Base-by-base conservation (phyloP, 2,329 filamentous ascomycete genomes). In the Calonectria naviculata region DNA sequence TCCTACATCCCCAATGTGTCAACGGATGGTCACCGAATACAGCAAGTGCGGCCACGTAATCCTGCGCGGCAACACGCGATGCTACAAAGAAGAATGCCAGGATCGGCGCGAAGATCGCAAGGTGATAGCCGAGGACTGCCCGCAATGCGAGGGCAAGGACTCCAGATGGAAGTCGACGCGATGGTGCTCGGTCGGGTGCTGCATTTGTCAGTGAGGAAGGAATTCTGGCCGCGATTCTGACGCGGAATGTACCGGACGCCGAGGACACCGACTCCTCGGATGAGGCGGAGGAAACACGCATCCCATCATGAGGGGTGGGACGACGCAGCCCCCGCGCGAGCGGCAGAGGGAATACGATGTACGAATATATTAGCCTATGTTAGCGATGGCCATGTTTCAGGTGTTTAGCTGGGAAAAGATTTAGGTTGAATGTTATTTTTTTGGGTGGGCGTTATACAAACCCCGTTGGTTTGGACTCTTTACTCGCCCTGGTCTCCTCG, bases 181-280 rank as follows among this genome's bases (percentile, higher is more conserved):
- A 65, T 84, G 83, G 83, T 84, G 83, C 65, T 80, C 79, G 4
- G 78, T 81, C 19, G 82, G 81, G 61, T 83, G 81, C 75, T 81
- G 79, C 65, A 75, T 75, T 60, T 78, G 77, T 46, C 76, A 78
- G 67, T 78, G 61, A 78, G 29, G 36, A 24, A 9, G 21, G 7
- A 38, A 36, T 24, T 13, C 10, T 8, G n/a, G 13, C 7, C 13
- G 21, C 13, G 52, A 58, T 26, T 28, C 31, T 58, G 31, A 13
- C 13, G 52, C 31, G 24, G 29, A 31, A 49, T 26, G 47, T 10
- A 38, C 42, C 52, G 52, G 52, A 15, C 52, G 17, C 52, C 52
- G 34, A 58, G 31, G 52, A 10, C 21, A 21, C 52, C 52, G 52
- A 58, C 56, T 29, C 17, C 56, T 61, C 56, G 68, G 68, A 66